Evolutionary conservation across 2,329 filamentous ascomycete genomes (phyloP).

Genomic region (Phoma herbarum): DNA sequence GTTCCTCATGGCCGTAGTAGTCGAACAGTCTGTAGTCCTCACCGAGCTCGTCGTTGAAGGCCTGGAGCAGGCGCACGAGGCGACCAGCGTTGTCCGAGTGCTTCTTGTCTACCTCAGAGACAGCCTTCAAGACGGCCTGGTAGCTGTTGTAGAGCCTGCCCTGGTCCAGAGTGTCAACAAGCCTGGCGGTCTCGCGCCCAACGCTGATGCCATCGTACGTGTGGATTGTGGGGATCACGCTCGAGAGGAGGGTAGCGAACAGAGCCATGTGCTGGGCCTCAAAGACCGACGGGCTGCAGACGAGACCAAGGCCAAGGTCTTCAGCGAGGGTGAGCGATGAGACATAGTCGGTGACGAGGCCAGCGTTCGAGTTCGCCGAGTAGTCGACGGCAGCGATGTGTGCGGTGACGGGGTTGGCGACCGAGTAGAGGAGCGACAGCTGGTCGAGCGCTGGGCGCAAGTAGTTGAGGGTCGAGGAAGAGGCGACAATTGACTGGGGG

Average conservation of each 20-base stretch:
- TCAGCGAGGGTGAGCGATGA: slow-evolving; percentile 82
- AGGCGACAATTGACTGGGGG: slow-evolving; percentile 88
- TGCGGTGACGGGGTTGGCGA: slow-evolving; percentile 90
- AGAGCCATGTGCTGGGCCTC: slow-evolving; percentile 96
- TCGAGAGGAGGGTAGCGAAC: slow-evolving; percentile 83
- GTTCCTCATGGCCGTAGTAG: slow-evolving; percentile 83
- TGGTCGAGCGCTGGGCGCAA: slow-evolving; percentile 89
- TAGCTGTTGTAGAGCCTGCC: slow-evolving; percentile 74
- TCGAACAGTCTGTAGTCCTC: slow-evolving; percentile 94
- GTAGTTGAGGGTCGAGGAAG: slow-evolving; percentile 80
- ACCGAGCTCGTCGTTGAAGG: slow-evolving; percentile 89
- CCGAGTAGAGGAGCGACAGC: slow-evolving; percentile 87
- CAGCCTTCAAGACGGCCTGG: slow-evolving; percentile 69
- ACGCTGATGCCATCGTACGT: slow-evolving; percentile 88
- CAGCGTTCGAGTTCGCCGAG: slow-evolving; percentile 67
- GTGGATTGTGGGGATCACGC: slow-evolving; percentile 82
- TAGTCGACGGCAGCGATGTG: slow-evolving; percentile 95
- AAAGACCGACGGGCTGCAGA: slow-evolving; percentile 85
- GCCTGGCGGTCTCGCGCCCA: slow-evolving; percentile 80
- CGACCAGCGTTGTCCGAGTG: slow-evolving; percentile 76
- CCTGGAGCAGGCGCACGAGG: slow-evolving; percentile 72
- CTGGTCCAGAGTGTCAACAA: slow-evolving; percentile 83
- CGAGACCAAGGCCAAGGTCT: slow-evolving; percentile 86
- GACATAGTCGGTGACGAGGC: slow-evolving; percentile 87
- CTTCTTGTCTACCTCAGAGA: slow-evolving; percentile 71